Conservation (phyloP, 2,329 filamentous ascomycete genomes). For the Myriosclerotinia scirpicola region DNA sequence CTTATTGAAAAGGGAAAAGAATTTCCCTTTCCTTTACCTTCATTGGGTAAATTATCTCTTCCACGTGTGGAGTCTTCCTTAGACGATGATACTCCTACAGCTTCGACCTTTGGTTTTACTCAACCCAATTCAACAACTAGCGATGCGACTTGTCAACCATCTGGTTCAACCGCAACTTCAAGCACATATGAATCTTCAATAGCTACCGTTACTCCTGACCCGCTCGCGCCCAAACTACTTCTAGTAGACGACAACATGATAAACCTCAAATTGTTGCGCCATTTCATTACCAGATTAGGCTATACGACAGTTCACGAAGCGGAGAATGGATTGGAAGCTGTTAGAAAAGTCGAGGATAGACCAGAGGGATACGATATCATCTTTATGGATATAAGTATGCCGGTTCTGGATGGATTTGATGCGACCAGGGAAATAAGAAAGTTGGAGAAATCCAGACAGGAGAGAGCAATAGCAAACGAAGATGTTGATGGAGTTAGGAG, state of each 20-base stretch:
- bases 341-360: conserved; percentile 45
- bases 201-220: background rate
- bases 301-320: conserved; percentile 47
- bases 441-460: conserved; percentile 48
- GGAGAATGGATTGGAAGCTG: conserved; percentile 50
- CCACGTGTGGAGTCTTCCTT: background rate
- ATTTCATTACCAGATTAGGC: conserved; percentile 43
- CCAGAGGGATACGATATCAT: conserved; percentile 46
- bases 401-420: conserved; percentile 53
- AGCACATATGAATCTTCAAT: background rate
- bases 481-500: conserved; percentile 28
- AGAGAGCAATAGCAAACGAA: conserved; percentile 25
- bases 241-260: conserved; percentile 48
- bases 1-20: conserved; percentile 33
- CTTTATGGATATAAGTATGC: conserved; percentile 55
- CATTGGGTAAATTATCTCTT: background rate
- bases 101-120: background rate
- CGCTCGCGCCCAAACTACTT: conserved; percentile 35
- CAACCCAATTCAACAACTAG: background rate
- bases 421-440: conserved; percentile 46
- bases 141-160: background rate
- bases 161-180: background rate
- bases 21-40: conserved; percentile 36
- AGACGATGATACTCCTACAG: background rate
- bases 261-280: conserved; percentile 44